Evolutionary conservation across 257 asterid genomes (phyloP), one percentile per base, ranked within the genome.

Genomic region (Solanum lignicaule): DNA sequence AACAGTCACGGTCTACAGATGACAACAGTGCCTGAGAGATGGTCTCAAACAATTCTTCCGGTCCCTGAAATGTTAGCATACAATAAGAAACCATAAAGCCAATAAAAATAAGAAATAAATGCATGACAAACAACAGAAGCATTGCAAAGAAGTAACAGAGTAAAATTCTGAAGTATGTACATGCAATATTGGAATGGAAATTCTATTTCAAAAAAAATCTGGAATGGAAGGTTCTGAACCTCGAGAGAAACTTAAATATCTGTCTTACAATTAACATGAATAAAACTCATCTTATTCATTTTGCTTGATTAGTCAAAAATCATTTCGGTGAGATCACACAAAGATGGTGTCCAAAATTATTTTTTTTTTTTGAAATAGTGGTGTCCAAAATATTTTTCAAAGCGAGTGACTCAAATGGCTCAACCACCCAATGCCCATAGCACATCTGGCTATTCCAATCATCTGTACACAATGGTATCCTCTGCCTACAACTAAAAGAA

Each of bases 11-110:
- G 91, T 96, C 98, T 6, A 95, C 95, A 11, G 98, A 94, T 39
- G 98, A 92, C 69, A 96, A 48, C 83, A 96, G 93, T 9, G 99
- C 99, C 88, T 96, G 99, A 60, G 99, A 94, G 92, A 96, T 96
- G 88, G 98, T 95, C 91, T 94, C 98, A 31, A 95, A 96, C 93
- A 96, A 89, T 88, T 95, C 99, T 90, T 93, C 99, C 20, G 98
- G 87, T 90, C 94, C 98, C 98, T 96, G 95, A 46, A 87, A 41
- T 68, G 65, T 62, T 31, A 31, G 58, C 72, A 41, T 18, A 23
- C 16, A 65, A 48, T 20, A 46, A 27, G 25, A 46, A 31, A 39
- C 20, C 71, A 48, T 5, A 29, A 33, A 38, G 20, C 52, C 55
- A 36, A 8, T 46, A 2, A 21, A 71, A 87, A 21, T 21, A 31